phyloP scores from a whole-genome alignment of 2,329 filamentous ascomycete genomes.

The Calonectria naviculata region DNA sequence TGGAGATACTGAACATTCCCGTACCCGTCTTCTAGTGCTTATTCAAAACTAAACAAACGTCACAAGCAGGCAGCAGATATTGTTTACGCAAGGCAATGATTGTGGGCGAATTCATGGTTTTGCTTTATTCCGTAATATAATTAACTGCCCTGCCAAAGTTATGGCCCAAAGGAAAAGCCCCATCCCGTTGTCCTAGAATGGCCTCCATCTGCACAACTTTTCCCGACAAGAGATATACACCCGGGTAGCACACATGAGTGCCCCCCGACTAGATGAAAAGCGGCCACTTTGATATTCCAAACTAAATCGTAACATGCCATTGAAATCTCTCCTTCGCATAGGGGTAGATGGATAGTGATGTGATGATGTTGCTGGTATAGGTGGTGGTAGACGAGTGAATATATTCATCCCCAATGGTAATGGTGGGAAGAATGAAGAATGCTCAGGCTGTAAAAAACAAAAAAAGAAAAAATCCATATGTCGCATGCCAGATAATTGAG shows the following conservation, averaged over 20 bases:
- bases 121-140: slow-evolving; percentile 12
- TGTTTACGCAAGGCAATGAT: neutral
- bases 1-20: too few species aligned
- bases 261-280: slow-evolving; percentile 3
- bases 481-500: slow-evolving; percentile 49
- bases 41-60: neutral
- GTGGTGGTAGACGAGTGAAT: slow-evolving; percentile 1
- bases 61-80: neutral
- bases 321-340: neutral
- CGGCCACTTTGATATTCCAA: slow-evolving; percentile 16
- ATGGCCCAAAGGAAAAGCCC: slow-evolving; percentile 12
- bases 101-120: slow-evolving; percentile 1
- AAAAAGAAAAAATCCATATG: slow-evolving; percentile 38
- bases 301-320: slow-evolving; percentile 10
- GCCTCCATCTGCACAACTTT: slow-evolving; percentile 19
- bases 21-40: neutral
- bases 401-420: neutral
- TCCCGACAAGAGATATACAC: slow-evolving; percentile 21
- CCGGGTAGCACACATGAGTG: slow-evolving; percentile 9
- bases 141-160: slow-evolving; percentile 15
- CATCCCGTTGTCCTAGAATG: slow-evolving; percentile 18
- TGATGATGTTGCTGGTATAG: slow-evolving; percentile 5
- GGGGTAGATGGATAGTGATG: neutral
- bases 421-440: slow-evolving; percentile 27
- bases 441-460: slow-evolving; percentile 33